These are phyloP conservation scores for Trametes gibbosa DNA, from an alignment of 768 basidiomycete genomes.

Conservation along the genomic window DNA sequence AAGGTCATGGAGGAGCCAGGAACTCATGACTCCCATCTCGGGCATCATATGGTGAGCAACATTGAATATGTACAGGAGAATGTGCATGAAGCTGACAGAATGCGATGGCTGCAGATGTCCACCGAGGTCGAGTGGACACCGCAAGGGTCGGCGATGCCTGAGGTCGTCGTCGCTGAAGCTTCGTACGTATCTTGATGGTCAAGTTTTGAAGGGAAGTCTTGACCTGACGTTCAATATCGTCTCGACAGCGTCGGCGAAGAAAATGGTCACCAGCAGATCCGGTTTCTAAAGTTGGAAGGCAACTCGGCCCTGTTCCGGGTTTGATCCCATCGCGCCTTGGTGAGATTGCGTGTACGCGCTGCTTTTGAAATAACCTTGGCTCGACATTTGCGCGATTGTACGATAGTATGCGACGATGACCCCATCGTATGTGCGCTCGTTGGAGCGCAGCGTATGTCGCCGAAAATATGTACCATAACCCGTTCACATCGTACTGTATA, in stretches of 20 bases:
- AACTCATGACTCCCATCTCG: neutral
- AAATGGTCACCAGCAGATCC: conserved; percentile 5
- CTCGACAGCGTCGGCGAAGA: conserved; percentile 3
- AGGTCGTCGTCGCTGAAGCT: conserved; percentile 15
- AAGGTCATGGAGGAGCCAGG: conserved; percentile 12
- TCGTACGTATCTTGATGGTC: conserved; percentile 8
- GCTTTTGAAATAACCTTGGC: neutral
- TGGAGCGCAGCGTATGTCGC: neutral
- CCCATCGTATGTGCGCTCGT: neutral
- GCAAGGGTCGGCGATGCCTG: conserved; percentile 1
- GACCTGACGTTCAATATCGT: neutral
- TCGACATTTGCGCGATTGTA: neutral
- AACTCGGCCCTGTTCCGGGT: conserved; percentile 14
- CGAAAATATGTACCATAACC: neutral
- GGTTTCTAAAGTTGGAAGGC: conserved; percentile 15
- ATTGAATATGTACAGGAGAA: neutral
- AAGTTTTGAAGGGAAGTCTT: no score
- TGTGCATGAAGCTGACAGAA: neutral
- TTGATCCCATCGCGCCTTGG: neutral
- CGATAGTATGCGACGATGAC: neutral
- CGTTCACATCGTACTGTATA: neutral
- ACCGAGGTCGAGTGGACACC: conserved; percentile 17
- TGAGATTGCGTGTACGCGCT: neutral
- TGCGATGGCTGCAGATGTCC: neutral
- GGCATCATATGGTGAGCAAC: neutral